Evolutionary conservation across 371 early-diverging fungal genomes (phyloP).

Genomic region (Syncephalastrum racemosum): DNA sequence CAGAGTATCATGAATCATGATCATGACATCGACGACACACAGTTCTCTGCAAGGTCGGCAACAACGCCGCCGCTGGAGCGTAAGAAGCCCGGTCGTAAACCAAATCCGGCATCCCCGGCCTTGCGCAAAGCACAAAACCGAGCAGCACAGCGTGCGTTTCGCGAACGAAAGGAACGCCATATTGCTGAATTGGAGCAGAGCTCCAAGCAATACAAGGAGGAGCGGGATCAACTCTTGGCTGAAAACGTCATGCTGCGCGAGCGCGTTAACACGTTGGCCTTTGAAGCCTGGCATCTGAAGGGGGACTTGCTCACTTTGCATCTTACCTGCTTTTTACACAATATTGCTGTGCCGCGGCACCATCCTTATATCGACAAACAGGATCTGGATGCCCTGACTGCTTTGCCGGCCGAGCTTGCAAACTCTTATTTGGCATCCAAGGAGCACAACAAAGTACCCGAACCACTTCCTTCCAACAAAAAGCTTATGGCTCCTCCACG

Average conservation of each 20-base stretch:
- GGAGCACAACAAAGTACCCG: neutral
- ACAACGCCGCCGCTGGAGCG: slow-evolving; percentile 25
- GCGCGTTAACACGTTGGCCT: slow-evolving; percentile 38
- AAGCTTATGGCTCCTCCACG: slow-evolving; percentile 23
- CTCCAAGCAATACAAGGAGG: slow-evolving; percentile 54
- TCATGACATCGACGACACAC: neutral
- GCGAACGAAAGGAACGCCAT: slow-evolving; percentile 70
- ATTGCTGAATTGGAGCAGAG: slow-evolving; percentile 57
- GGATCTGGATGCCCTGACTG: slow-evolving; percentile 18
- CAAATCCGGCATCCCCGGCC: slow-evolving; percentile 58
- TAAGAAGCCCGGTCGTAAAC: slow-evolving; percentile 79
- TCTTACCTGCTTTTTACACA: slow-evolving; percentile 22
- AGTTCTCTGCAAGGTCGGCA: neutral
- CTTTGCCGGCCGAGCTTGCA: slow-evolving; percentile 28
- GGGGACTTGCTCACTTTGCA: slow-evolving; percentile 43
- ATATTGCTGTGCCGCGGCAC: slow-evolving; percentile 19
- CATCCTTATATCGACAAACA: slow-evolving; percentile 17
- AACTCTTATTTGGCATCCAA: slow-evolving; percentile 16
- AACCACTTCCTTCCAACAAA: too few species aligned
- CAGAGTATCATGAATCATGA: neutral
- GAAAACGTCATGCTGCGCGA: slow-evolving; percentile 44
- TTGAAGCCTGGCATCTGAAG: slow-evolving; percentile 52
- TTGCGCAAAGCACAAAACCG: slow-evolving; percentile 74
- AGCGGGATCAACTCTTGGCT: slow-evolving; percentile 31
- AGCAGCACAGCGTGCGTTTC: slow-evolving; percentile 74